A percentile compares a stretch with the other conserved stretches of the same genome.
Conservation (phyloP, 805 yeast species). For the Isabelozyma pseudorhagii region DNA sequence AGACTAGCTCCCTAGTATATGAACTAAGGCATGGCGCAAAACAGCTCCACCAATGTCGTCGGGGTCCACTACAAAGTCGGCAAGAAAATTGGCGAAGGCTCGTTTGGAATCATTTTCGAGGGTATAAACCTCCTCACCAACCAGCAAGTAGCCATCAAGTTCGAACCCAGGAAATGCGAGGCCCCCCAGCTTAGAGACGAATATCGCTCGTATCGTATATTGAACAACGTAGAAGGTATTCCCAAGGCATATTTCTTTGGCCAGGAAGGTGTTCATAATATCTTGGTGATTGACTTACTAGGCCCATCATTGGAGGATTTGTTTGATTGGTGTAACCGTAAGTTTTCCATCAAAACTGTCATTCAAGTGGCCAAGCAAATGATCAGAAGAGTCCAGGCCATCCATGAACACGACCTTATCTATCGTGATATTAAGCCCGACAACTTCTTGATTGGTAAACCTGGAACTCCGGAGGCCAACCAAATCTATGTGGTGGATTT, state of each 20-base stretch:
- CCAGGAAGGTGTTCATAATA: slow-evolving; percentile 96
- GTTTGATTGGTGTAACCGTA: slow-evolving; percentile 97
- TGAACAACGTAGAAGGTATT: slow-evolving; percentile 78
- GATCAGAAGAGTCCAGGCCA: slow-evolving; percentile 80
- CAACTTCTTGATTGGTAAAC: slow-evolving; percentile 90
- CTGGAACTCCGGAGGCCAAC: slow-evolving; percentile 79
- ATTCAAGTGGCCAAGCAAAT: slow-evolving; percentile 93
- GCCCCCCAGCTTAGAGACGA: slow-evolving; percentile 98
- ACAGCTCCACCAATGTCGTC: slow-evolving; percentile 60
- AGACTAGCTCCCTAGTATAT: neutral
- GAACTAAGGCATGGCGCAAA: slow-evolving; percentile 25
- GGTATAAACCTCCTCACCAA: slow-evolving; percentile 91
- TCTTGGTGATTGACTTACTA: slow-evolving; percentile 86
- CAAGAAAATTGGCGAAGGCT: slow-evolving; percentile 97
- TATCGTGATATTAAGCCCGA: slow-evolving; percentile 98
- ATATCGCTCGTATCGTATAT: slow-evolving; percentile 88
- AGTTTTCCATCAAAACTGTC: slow-evolving; percentile 82
- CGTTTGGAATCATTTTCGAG: slow-evolving; percentile 96
- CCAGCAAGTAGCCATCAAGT: slow-evolving; percentile 92
- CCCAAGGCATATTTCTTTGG: slow-evolving; percentile 98
- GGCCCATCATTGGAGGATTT: slow-evolving; percentile 96
- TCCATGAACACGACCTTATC: slow-evolving; percentile 87
- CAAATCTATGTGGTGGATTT: slow-evolving; percentile 89
- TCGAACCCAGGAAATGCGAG: slow-evolving; percentile 94
- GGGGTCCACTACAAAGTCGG: slow-evolving; percentile 97